Percentiles rank a stretch among this genome's conserved stretches.
phyloP scores from a whole-genome alignment of 1,284 basidiomycete species.

The Cutaneotrichosporon sp. region DNA sequence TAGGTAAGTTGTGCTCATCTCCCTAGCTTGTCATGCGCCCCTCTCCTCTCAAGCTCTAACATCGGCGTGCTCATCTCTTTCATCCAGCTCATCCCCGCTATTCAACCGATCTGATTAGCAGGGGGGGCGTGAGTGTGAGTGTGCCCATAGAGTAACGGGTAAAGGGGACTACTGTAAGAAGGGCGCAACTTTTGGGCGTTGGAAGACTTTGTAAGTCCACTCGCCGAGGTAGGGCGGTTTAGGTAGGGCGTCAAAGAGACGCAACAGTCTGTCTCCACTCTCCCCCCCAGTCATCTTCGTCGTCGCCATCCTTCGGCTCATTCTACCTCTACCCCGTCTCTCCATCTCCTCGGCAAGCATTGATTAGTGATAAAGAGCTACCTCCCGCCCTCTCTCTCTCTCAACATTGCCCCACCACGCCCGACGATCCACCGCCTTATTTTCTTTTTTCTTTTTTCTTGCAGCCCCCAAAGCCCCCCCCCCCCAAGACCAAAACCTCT shows the following conservation, averaged over 20 bases:
- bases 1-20: conserved; percentile 5
- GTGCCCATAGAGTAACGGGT: not conserved
- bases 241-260: not conserved
- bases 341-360: not conserved
- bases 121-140: conserved; percentile 5
- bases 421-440: not conserved
- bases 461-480: not conserved
- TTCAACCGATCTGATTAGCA: conserved; percentile 4
- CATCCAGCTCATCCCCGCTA: not conserved
- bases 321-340: too few species aligned
- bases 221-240: too few species aligned
- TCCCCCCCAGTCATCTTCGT: not conserved
- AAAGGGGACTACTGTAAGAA: not conserved
- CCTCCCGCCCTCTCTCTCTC: too few species aligned
- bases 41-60: not conserved
- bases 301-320: not conserved
- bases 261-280: not conserved
- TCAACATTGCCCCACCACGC: not conserved
- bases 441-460: not conserved
- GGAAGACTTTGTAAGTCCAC: not conserved
- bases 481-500: not conserved
- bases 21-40: conserved; percentile 10
- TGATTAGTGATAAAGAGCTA: not conserved
- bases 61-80: not conserved
- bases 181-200: not conserved